phyloP scores from a whole-genome alignment of 306 rosid species.

The Begonia loranthoides region DNA sequence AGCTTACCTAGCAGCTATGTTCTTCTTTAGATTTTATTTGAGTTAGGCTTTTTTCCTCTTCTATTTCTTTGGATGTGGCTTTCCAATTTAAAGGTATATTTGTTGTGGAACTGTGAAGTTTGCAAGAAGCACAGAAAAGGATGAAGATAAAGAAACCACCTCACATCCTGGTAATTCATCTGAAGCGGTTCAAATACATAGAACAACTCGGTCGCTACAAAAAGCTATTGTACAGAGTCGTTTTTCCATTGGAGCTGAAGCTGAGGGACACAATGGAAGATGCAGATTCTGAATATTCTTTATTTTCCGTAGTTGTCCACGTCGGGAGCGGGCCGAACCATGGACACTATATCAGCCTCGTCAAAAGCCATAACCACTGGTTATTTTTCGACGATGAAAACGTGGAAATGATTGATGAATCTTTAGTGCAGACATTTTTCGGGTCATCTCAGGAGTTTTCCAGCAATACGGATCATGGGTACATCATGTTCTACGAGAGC shows the following conservation, averaged over 20 bases:
- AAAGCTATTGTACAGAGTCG: slow-evolving; percentile 87
- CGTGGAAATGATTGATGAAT: slow-evolving; percentile 97
- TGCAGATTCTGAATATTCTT: slow-evolving; percentile 82
- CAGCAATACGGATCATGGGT: slow-evolving; percentile 91
- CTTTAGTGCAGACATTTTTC: slow-evolving; percentile 97
- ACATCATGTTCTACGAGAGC: slow-evolving; percentile 95
- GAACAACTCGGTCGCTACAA: no score
- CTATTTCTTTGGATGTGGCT: neutral
- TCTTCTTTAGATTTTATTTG: neutral
- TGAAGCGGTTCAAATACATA: no score
- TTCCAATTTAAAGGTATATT: neutral
- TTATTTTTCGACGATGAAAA: slow-evolving; percentile 95
- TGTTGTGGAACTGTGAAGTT: slow-evolving; percentile 37
- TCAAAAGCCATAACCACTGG: slow-evolving; percentile 99
- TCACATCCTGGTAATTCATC: no score
- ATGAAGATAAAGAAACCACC: slow-evolving; percentile 97
- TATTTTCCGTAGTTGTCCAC: slow-evolving; percentile 93
- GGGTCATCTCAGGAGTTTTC: slow-evolving; percentile 98
- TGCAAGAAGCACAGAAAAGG: slow-evolving; percentile 99
- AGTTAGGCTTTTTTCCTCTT: no score
- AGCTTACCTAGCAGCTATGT: neutral
- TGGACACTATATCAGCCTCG: slow-evolving; percentile 96
- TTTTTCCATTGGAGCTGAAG: slow-evolving; percentile 94
- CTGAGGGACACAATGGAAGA: slow-evolving; percentile 89
- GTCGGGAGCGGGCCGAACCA: slow-evolving; percentile 99